These are phyloP conservation scores for Achlya hypogyna DNA, from an alignment of 352 stramenopile species.

Conservation along the genomic window DNA sequence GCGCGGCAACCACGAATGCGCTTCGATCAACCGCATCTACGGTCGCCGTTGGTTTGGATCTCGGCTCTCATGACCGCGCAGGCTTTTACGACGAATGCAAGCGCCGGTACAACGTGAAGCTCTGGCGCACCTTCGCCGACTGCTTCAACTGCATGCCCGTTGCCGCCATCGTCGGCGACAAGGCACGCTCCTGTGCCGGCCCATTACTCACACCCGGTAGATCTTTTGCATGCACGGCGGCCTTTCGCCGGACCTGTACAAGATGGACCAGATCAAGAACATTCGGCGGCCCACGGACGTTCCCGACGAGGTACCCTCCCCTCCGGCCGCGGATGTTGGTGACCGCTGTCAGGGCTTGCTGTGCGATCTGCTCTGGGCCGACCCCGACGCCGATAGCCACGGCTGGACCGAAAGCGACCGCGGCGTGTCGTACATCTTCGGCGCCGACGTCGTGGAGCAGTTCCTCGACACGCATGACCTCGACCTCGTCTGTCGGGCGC, in stretches of 20 bases:
- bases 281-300: conserved; percentile 78
- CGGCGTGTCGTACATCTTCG: conserved; percentile 98
- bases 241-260: conserved; percentile 92
- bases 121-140: conserved; percentile 95
- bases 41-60: conserved; percentile 25
- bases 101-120: conserved; percentile 84
- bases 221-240: conserved; percentile 98
- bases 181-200: conserved; percentile 28
- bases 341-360: conserved; percentile 38
- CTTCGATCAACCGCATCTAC: conserved; percentile 98
- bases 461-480: conserved; percentile 97
- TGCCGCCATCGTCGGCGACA: conserved; percentile 92
- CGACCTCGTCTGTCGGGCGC: conserved; percentile 95
- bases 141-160: conserved; percentile 99
- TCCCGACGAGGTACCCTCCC: conserved; percentile 51
- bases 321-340: neutral
- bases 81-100: conserved; percentile 99
- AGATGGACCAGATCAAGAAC: conserved; percentile 93
- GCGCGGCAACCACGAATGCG: conserved; percentile 97
- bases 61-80: neutral
- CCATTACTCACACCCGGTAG: conserved; percentile 21
- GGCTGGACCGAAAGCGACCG: conserved; percentile 96
- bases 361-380: conserved; percentile 82
- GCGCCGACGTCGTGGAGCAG: conserved; percentile 93
- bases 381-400: conserved; percentile 76